Base-by-base conservation (phyloP, 2,329 filamentous ascomycete genomes). In the Whalleya microplaca region DNA sequence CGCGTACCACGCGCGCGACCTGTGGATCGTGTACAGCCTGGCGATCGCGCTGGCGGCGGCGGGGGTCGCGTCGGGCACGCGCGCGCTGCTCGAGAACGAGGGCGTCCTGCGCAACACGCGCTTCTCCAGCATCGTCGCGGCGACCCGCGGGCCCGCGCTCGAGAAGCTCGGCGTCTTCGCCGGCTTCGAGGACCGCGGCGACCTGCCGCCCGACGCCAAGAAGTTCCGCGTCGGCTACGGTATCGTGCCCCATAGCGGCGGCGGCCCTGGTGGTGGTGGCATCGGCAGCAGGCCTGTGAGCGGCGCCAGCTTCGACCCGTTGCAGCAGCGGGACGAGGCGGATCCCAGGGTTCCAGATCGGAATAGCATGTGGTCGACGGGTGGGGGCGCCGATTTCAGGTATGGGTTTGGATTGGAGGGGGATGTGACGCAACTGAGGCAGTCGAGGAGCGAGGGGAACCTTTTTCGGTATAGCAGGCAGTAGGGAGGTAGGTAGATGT, bases 81-180 rank as follows among this genome's bases (percentile, higher is more conserved):
- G 69, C 37, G 72, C 75, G 14, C 62, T 77, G 20, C 54, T 67
- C 1, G 67, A 71, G 46, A 73, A 73, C 54, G 72, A 73, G 50
- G 70, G 72, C 41, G 70, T 73, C 27, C 66, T 72, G 6, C 69
- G 73, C 32, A 72, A 76, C 61, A 73, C 70, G 21, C 67, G 68
- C 4, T 75, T 77, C 63, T 76, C 74, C 8, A 74, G 71, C 61
- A 71, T 78, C 48, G 69, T 77, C n/a, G 74, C 75, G 2, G 74
- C 76, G 12, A 77, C 75, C 16, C 65, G 76, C 21, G 76, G 75
- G 1, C 71, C 69, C 1, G 72, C 72, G n/a, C 65, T 77, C 2
- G 75, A 78, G 45, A 69, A 65, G 45, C 60, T 77, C 20, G 65
- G 67, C 12, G 67, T 66, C 59, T 59, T 56, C 40, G 61, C 52